Evolutionary conservation across 495 filamentous ascomycete species (phyloP), one percentile per base, ranked within the genome.

Genomic region (Podospora sp.): DNA sequence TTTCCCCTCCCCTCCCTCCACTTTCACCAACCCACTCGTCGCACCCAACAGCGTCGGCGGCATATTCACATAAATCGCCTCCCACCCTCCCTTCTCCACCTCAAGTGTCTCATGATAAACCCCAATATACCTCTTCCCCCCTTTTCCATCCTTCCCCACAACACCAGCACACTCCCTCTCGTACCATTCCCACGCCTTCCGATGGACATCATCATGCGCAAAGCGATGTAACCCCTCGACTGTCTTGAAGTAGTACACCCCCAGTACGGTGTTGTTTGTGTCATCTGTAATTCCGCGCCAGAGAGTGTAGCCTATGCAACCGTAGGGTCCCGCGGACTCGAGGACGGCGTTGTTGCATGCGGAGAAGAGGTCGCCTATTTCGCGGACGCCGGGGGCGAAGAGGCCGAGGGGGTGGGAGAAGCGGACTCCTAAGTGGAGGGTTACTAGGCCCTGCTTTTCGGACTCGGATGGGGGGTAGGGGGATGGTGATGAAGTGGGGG

Each of bases 221-320:
- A 85, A 87, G 1, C 63, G 63, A 68, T 86, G 79, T 20, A 88
- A 61, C 33, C 76, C 79, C 20, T 85, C 83, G 12, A 81, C 60
- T 51, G 71, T 65, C 12, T 77, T 77, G 67, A 86, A 83, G 73
- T 88, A 88, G 62, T 77, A 77, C 0, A 84, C 56, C 0, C 60
- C 59, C 62, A 85, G n/a, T 16, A 61, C 22, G 20, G 64, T 72
- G 65, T 84, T 80, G 63, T 81, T 79, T 8, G 68, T 68, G 0
- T 71, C 73, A 4, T 65, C 55, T 24, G 70, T 67, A 18, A 70
- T 74, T 25, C 64, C 58, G 0, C 69, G 21, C 65, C 68, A 79
- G 1, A 29, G 35, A 11, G 73, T 68, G 1, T 55, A 57, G 4
- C 75, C 74, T 2, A 78, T 64, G 20, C 72, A 76, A n/a, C 80